Conservation (phyloP, 176 grass and related monocot species). For the Dendrocalamus sinicus region DNA sequence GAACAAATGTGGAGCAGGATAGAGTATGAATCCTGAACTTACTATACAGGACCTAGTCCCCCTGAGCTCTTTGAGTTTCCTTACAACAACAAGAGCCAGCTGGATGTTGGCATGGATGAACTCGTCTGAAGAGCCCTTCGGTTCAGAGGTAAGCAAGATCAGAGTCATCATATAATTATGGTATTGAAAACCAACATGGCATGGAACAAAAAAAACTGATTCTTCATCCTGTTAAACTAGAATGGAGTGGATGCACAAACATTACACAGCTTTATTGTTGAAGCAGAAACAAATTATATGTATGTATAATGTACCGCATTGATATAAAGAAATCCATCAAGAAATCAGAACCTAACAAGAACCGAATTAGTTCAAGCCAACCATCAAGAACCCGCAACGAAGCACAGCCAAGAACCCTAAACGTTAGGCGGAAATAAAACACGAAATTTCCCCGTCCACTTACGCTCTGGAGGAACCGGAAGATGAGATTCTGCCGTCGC, state of each 20-base stretch:
- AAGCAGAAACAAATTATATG: background rate
- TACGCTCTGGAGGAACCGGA: too few relatives aligned
- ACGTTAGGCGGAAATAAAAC: too few relatives aligned
- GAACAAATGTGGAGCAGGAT: background rate
- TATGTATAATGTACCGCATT: background rate
- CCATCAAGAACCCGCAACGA: too few relatives aligned
- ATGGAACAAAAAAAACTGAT: background rate
- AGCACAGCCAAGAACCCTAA: too few relatives aligned
- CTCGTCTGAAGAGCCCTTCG: conserved; percentile 95
- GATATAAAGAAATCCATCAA: background rate
- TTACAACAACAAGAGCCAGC: conserved; percentile 82
- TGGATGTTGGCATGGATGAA: conserved; percentile 98
- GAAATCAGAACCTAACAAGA: too few relatives aligned
- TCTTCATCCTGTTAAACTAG: background rate
- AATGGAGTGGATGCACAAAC: background rate
- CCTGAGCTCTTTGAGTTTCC: conserved; percentile 80
- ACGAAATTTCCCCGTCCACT: too few relatives aligned
- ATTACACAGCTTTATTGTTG: background rate
- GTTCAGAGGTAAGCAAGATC: conserved; percentile 30
- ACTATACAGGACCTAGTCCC: conserved; percentile 73
- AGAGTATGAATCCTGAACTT: conserved; percentile 42
- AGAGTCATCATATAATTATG: background rate
- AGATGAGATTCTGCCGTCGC: too few relatives aligned
- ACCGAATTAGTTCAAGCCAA: too few relatives aligned
- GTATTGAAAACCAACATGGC: background rate